Conservation (phyloP, 1,139 yeast genomes). For the Pichia kudriavzevii region DNA sequence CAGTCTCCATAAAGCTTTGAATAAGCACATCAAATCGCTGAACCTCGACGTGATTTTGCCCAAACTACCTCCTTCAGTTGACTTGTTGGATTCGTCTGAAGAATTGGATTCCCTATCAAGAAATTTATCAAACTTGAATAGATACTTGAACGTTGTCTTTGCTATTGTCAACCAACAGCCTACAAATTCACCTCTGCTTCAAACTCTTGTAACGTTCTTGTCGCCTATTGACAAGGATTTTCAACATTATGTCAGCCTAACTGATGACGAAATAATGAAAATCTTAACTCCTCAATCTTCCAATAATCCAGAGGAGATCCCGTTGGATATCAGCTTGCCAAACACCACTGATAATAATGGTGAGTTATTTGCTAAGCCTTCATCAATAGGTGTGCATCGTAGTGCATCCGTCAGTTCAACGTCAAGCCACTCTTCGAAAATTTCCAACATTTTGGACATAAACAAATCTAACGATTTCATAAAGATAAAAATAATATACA, state of each 20-base stretch:
- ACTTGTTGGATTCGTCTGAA: slow-evolving; percentile 20
- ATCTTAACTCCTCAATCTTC: slow-evolving; percentile 9
- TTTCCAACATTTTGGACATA: too few species aligned
- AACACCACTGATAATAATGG: too few species aligned
- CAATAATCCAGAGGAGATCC: too few species aligned
- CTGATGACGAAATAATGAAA: slow-evolving; percentile 13
- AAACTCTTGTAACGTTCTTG: slow-evolving; percentile 9
- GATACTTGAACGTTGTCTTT: slow-evolving; percentile 20
- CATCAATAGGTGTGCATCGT: too few species aligned
- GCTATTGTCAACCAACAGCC: background rate
- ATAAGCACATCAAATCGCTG: background rate
- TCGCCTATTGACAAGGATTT: slow-evolving; percentile 9
- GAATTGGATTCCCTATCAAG: slow-evolving; percentile 18
- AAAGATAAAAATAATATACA: slow-evolving; percentile 13
- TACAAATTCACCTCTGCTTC: background rate
- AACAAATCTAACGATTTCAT: background rate
- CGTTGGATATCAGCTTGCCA: too few species aligned
- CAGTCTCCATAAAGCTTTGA: slow-evolving; percentile 34
- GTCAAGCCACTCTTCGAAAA: slow-evolving; percentile 9
- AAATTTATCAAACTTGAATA: slow-evolving; percentile 27
- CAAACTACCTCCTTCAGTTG: slow-evolving; percentile 27
- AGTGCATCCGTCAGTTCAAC: background rate
- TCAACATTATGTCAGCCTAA: slow-evolving; percentile 11
- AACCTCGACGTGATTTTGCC: slow-evolving; percentile 17
- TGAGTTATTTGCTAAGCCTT: too few species aligned